Evolutionary conservation across 345 rosid genomes (phyloP).

Genomic region (Murraya koenigii): DNA sequence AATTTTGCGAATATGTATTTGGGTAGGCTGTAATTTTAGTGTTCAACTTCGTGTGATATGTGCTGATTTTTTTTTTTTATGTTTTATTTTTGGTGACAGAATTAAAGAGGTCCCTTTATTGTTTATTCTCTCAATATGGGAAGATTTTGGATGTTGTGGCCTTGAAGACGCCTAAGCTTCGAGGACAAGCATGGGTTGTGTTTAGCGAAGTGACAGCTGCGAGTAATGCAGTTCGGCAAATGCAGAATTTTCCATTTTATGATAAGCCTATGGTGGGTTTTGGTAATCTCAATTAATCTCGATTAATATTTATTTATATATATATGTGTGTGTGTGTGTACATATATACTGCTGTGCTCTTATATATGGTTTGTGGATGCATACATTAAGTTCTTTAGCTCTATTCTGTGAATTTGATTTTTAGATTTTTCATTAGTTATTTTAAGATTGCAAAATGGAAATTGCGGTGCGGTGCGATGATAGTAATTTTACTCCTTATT

Average conservation of each 20-base stretch:
- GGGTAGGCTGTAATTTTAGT: not conserved
- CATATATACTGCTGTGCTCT: not conserved
- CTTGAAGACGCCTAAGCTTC: slow-evolving; percentile 90
- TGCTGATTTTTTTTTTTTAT: not conserved
- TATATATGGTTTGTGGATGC: not conserved
- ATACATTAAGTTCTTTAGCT: not conserved
- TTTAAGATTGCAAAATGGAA: not conserved
- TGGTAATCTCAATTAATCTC: not conserved
- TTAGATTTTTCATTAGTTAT: not conserved
- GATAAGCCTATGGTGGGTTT: slow-evolving; percentile 90
- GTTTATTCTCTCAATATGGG: slow-evolving; percentile 95
- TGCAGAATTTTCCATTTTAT: slow-evolving; percentile 95
- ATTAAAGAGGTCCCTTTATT: slow-evolving; percentile 91
- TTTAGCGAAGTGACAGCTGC: slow-evolving; percentile 93
- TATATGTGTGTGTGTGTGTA: no score
- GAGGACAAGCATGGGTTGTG: slow-evolving; percentile 98
- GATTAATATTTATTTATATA: not conserved
- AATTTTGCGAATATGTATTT: not conserved
- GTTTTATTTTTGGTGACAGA: slow-evolving; percentile 35
- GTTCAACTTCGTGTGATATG: slow-evolving; percentile 5
- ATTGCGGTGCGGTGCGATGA: not conserved
- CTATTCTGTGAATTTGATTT: not conserved
- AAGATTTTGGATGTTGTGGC: slow-evolving; percentile 96
- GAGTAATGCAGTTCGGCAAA: slow-evolving; percentile 89
- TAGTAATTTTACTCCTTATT: not conserved